Percentiles rank a stretch among this genome's conserved stretches.
Evolutionary conservation across 371 early-diverging fungal species (phyloP).

Genomic region (Mucor piriformis): DNA sequence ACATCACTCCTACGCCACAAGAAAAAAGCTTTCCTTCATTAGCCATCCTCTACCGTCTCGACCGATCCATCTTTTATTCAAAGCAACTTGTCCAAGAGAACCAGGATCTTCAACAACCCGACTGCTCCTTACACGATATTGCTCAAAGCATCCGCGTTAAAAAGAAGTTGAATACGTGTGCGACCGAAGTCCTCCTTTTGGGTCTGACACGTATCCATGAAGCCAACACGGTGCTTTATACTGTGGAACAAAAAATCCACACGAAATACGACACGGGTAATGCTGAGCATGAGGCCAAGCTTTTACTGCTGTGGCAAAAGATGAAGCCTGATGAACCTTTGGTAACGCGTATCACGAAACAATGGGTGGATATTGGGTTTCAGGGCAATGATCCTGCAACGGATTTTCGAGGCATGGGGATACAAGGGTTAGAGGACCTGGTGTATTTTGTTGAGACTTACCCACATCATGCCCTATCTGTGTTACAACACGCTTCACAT

Average conservation of each 20-base stretch:
- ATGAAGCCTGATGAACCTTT: conserved; percentile 67
- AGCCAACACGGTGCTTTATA: conserved; percentile 58
- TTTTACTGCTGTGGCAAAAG: conserved; percentile 69
- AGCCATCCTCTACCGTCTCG: conserved; percentile 23
- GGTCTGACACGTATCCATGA: conserved; percentile 57
- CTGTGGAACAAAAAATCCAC: conserved; percentile 64
- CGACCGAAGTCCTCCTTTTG: conserved; percentile 56
- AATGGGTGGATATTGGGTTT: conserved; percentile 80
- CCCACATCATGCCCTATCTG: conserved; percentile 51
- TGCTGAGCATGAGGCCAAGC: conserved; percentile 64
- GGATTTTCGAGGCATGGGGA: conserved; percentile 88
- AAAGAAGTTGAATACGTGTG: conserved; percentile 56
- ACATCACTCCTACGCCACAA: conserved; percentile 23
- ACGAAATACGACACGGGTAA: conserved; percentile 72
- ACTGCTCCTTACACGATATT: conserved; percentile 42
- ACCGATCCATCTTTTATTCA: conserved; percentile 60
- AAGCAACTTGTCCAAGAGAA: conserved; percentile 55
- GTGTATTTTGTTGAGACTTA: conserved; percentile 68
- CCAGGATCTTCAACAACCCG: conserved; percentile 45
- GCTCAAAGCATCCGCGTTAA: conserved; percentile 45
- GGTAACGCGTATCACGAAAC: conserved; percentile 51
- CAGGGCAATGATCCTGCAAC: conserved; percentile 87
- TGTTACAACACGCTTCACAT: conserved; percentile 37
- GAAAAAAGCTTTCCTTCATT: not conserved
- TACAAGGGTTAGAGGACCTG: conserved; percentile 77